Percentiles rank a stretch among this genome's conserved stretches.
Conservation (phyloP, 441 rosid species). For the Syzygium malaccense region DNA sequence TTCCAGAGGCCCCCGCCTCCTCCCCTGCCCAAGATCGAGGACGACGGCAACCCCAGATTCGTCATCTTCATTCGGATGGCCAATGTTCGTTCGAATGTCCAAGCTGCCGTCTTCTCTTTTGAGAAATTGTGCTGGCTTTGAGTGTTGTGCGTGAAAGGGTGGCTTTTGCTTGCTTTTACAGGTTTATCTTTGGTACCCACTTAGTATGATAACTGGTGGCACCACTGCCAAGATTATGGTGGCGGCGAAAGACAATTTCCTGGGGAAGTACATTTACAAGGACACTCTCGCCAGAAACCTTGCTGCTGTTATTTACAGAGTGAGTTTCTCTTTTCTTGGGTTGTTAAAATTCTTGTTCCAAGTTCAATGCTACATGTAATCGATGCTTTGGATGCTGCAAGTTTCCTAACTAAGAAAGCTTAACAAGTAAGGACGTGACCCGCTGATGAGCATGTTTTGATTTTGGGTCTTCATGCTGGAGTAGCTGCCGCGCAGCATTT, state of each 20-base stretch:
- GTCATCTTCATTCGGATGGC: slow-evolving; percentile 89
- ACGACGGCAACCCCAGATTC: slow-evolving; percentile 85
- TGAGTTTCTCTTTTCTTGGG: slow-evolving; percentile 15
- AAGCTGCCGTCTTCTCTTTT: neutral
- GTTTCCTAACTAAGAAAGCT: neutral
- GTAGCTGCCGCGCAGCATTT: neutral
- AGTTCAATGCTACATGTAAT: neutral
- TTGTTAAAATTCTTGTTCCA: neutral
- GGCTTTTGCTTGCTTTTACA: slow-evolving; percentile 11
- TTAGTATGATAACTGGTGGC: slow-evolving; percentile 73
- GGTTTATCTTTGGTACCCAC: slow-evolving; percentile 92
- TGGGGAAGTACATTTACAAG: slow-evolving; percentile 90
- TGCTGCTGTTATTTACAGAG: slow-evolving; percentile 86
- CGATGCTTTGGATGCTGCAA: neutral
- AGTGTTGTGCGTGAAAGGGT: neutral
- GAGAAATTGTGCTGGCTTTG: neutral
- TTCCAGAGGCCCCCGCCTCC: slow-evolving; percentile 56
- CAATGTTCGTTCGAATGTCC: slow-evolving; percentile 37
- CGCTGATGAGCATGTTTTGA: neutral
- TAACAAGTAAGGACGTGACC: neutral
- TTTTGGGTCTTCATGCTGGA: neutral
- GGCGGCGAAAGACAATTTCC: slow-evolving; percentile 81
- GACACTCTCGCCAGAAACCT: slow-evolving; percentile 86
- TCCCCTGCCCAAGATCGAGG: slow-evolving; percentile 82
- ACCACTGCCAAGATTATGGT: slow-evolving; percentile 97